Evolutionary conservation across 345 rosid species (phyloP), one percentile per base, ranked within the genome.

Genomic region (Crucihimalaya himalaica): DNA sequence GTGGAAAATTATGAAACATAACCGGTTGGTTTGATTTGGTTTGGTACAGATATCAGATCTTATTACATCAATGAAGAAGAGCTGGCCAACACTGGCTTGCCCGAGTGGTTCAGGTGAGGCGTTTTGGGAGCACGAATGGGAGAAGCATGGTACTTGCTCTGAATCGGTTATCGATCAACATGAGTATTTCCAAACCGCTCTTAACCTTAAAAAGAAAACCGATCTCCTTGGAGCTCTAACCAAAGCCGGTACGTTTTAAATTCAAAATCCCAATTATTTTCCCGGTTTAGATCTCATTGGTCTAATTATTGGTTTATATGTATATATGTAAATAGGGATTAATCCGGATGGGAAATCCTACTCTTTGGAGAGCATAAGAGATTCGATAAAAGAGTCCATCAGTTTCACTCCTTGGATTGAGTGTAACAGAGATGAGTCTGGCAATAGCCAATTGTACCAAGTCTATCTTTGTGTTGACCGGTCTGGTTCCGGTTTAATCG

Each of bases 41-140:
- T 64, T 57, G 40, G 56, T 62, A 6, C 46, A 90, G 94, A 76
- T 92, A 51, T 72, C 87, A 5, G 92, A 90, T 73, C 78, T 95
- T 2, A 54, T 46, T 12, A 74, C 65, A 14, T 82, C 81, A n/a
- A 84, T 95, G 96, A 75, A 71, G 77, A 78, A 23, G 82, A 78
- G 75, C 42, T 95, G 99, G 97, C 97, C 97, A 13, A 78, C 99
- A 12, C 81, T 95, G 25, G 80, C 97, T 15, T 95, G 99, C 47
- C 97, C 99, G 1, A 88, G 93, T 63, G 70, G 81, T 47, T 63
- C 73, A 34, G 93, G 96, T 12, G 62, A 75, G 9, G 37, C 63
- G 0, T 95, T 95, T 18, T 95, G 99, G 99, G 61, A 89, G 5
- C 99, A 90, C 43, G 97, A 95, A 72, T 95, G 99, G 99, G 88